These are phyloP conservation scores for Pisolithus tinctorius DNA, from an alignment of 768 basidiomycete genomes.

Conservation along the genomic window DNA sequence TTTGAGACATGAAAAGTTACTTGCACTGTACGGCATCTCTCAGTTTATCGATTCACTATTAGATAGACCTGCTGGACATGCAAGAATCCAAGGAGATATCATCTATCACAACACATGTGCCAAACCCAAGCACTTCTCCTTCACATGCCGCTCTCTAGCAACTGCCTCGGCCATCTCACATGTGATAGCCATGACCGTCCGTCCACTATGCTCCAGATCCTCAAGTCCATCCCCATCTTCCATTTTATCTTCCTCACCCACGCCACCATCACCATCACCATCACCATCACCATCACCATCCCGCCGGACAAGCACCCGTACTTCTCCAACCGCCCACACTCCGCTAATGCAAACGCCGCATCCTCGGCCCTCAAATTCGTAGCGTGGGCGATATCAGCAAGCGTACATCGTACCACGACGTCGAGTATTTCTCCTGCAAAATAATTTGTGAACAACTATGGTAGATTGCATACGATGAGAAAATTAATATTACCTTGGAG, in stretches of 20 bases:
- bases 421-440: slow-evolving; percentile 86
- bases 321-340: slow-evolving; percentile 69
- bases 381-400: slow-evolving; percentile 71
- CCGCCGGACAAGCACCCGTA: slow-evolving; percentile 28
- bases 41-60: no score
- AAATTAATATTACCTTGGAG: slow-evolving; percentile 59
- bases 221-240: no score
- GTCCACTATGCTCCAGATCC: background rate
- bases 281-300: slow-evolving; percentile 7
- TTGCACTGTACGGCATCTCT: no score
- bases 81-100: no score
- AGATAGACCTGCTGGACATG: no score
- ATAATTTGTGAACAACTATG: background rate
- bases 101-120: slow-evolving; percentile 45
- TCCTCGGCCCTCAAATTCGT: slow-evolving; percentile 83
- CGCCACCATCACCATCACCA: no score
- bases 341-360: slow-evolving; percentile 81
- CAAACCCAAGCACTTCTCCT: slow-evolving; percentile 59
- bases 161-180: slow-evolving; percentile 63
- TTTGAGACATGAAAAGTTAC: no score
- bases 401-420: slow-evolving; percentile 59
- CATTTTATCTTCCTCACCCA: background rate
- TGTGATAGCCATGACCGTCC: slow-evolving; percentile 45
- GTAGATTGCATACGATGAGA: background rate
- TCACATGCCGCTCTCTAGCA: slow-evolving; percentile 63